Evolutionary conservation across 2,329 filamentous ascomycete species (phyloP).

Genomic region (Cercospora zeina): DNA sequence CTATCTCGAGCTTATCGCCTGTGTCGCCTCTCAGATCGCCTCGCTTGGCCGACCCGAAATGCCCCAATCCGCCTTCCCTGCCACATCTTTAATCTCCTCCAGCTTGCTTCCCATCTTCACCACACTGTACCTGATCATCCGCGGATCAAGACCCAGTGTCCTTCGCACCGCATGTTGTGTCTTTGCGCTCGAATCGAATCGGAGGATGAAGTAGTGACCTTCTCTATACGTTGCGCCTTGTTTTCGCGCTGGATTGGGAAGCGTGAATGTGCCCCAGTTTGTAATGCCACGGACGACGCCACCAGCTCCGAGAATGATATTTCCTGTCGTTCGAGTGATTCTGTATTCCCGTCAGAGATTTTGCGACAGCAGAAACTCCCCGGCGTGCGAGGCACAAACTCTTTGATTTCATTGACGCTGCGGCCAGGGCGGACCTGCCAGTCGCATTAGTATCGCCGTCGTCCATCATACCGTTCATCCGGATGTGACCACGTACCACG

Average conservation of each 20-base stretch:
- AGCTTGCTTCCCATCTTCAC: constrained; percentile 78
- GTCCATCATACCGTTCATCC: background rate
- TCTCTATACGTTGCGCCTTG: constrained; percentile 80
- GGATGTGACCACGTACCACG: constrained; percentile 74
- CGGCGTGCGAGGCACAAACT: constrained; percentile 60
- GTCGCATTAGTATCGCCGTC: constrained; percentile 23
- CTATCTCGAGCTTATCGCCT: no score
- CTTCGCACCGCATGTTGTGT: constrained; percentile 74
- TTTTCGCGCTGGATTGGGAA: constrained; percentile 75
- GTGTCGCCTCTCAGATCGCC: background rate
- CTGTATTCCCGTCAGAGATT: constrained; percentile 49
- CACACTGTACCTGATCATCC: constrained; percentile 82
- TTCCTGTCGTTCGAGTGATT: constrained; percentile 83
- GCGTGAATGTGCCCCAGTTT: constrained; percentile 92
- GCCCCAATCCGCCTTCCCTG: constrained; percentile 56
- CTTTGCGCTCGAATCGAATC: constrained; percentile 76
- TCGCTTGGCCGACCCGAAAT: constrained; percentile 5
- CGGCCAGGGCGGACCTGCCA: constrained; percentile 79
- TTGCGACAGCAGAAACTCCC: background rate
- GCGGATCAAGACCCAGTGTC: constrained; percentile 79
- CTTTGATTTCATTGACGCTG: constrained; percentile 86
- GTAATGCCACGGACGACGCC: constrained; percentile 89
- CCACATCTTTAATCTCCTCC: constrained; percentile 60
- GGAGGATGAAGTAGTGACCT: constrained; percentile 97
- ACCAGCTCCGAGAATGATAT: constrained; percentile 75